Percentiles rank a stretch among this genome's conserved stretches.
Evolutionary conservation across 768 basidiomycete genomes (phyloP).

Genomic region (Leccinellum luteum): DNA sequence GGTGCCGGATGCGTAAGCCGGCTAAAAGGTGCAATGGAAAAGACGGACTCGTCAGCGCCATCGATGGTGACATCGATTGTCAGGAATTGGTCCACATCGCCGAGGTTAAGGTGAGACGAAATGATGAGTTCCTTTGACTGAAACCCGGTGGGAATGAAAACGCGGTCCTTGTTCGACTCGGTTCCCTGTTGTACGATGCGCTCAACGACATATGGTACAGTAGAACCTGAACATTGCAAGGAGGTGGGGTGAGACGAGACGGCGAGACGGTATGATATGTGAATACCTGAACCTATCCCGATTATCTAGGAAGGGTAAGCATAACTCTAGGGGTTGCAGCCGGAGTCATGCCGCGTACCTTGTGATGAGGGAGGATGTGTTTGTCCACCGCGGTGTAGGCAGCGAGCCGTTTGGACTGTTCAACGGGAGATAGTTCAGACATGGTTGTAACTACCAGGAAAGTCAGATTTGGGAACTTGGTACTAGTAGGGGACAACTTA

Average conservation of each 20-base stretch:
- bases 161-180: constrained; percentile 70
- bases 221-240: constrained; percentile 58
- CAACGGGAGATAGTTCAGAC: constrained; percentile 46
- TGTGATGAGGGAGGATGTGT: constrained; percentile 79
- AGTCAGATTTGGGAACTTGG: background rate
- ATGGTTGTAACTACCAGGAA: constrained; percentile 17
- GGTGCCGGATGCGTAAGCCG: background rate
- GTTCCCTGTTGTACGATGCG: constrained; percentile 83
- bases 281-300: constrained; percentile 79
- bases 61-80: constrained; percentile 95
- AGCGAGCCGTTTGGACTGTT: constrained; percentile 84
- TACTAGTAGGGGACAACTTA: constrained; percentile 3
- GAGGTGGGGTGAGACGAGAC: constrained; percentile 1
- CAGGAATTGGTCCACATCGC: constrained; percentile 88
- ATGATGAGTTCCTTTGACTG: constrained; percentile 97
- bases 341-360: constrained; percentile 46
- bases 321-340: background rate
- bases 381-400: constrained; percentile 94
- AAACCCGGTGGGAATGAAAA: constrained; percentile 94
- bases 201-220: constrained; percentile 96
- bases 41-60: constrained; percentile 89
- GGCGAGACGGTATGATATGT: background rate
- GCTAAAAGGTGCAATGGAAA: background rate
- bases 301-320: constrained; percentile 53
- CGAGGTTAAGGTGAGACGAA: constrained; percentile 67